Percentiles rank a stretch among this genome's conserved stretches.
These are phyloP conservation scores for Xylaria telfairii DNA, from an alignment of 495 filamentous ascomycete genomes.

Conservation along the genomic window DNA sequence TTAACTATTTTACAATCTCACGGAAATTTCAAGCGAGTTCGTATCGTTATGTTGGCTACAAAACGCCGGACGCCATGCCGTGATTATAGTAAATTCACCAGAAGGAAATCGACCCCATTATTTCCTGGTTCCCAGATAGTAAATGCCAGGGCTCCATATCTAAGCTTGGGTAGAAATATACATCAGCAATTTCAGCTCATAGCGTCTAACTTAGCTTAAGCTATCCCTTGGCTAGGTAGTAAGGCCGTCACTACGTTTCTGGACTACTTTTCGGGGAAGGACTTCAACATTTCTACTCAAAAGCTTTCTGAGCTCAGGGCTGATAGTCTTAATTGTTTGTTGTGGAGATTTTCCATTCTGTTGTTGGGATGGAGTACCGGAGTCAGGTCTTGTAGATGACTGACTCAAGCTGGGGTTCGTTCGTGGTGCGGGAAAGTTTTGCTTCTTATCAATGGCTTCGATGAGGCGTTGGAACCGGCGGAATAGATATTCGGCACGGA, in stretches of 20 bases:
- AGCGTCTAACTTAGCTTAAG: background rate
- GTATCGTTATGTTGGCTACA: background rate
- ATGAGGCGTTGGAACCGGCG: slow-evolving; percentile 84
- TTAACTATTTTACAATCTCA: background rate
- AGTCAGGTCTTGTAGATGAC: slow-evolving; percentile 16
- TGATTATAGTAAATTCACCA: background rate
- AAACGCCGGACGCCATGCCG: background rate
- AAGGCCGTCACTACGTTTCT: slow-evolving; percentile 32
- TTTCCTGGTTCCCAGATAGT: background rate
- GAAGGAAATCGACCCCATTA: slow-evolving; percentile 11
- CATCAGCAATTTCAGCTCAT: slow-evolving; percentile 1
- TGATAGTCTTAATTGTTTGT: slow-evolving; percentile 69
- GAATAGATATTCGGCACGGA: slow-evolving; percentile 88
- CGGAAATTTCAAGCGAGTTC: background rate
- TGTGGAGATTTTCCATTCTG: slow-evolving; percentile 40
- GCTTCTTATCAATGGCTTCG: slow-evolving; percentile 87
- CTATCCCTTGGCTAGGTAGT: slow-evolving; percentile 22
- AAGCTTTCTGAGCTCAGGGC: slow-evolving; percentile 76
- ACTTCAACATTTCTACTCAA: slow-evolving; percentile 74
- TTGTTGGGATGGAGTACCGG: slow-evolving; percentile 25
- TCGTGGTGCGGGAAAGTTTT: slow-evolving; percentile 72
- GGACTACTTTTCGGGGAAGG: slow-evolving; percentile 55
- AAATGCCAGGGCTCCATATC: background rate
- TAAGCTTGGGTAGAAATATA: slow-evolving; percentile 25
- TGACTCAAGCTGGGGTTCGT: slow-evolving; percentile 30